Evolutionary conservation across 495 filamentous ascomycete species (phyloP).

Genomic region (Penicillium arizonense): DNA sequence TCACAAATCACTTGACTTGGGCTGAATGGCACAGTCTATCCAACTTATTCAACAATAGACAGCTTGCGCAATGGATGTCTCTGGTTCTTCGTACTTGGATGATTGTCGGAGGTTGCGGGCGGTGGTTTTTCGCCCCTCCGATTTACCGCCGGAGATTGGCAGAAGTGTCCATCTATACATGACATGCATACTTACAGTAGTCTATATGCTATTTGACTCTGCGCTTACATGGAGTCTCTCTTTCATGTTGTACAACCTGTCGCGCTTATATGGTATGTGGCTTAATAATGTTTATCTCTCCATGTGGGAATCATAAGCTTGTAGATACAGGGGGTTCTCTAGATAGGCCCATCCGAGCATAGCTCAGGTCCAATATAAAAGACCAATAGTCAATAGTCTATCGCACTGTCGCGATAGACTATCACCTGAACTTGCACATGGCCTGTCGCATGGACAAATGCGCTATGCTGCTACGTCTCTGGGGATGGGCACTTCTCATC

Average conservation of each 20-base stretch:
- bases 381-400: no score
- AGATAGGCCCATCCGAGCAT: neutral
- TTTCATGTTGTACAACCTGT: no score
- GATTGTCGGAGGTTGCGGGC: constrained; percentile 9
- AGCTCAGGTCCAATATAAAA: no score
- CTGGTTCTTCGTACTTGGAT: no score
- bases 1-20: neutral
- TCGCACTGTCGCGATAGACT: no score
- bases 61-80: no score
- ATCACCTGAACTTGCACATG: no score
- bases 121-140: constrained; percentile 26
- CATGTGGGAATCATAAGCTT: neutral
- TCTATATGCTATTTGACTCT: neutral
- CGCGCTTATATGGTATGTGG: no score
- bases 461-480: neutral
- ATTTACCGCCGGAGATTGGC: constrained; percentile 24
- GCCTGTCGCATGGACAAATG: no score
- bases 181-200: no score
- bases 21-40: neutral
- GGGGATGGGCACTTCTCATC: neutral
- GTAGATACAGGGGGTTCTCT: no score
- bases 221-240: no score
- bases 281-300: neutral
- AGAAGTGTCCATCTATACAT: neutral
- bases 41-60: neutral